A percentile compares a stretch with the other conserved stretches of the same genome.
Conservation (phyloP, 2,329 filamentous ascomycete genomes). For the Aureobasidium namibiae region DNA sequence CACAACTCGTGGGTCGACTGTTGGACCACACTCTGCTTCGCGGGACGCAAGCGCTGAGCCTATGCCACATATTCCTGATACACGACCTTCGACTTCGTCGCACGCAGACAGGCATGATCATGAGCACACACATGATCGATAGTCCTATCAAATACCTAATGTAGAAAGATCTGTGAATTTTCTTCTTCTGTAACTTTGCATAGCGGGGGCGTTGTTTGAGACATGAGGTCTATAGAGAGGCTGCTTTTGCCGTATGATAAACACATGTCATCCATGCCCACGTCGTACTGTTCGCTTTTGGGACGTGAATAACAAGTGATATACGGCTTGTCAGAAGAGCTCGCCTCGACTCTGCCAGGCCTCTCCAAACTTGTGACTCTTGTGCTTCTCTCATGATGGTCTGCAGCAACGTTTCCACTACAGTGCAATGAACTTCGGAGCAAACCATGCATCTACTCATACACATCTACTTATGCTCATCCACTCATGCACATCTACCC, state of each 20-base stretch:
- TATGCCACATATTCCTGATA: background rate
- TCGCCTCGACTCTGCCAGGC: too few relatives aligned
- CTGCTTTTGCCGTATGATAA: background rate
- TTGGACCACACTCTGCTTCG: background rate
- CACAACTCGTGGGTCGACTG: constrained; percentile 42
- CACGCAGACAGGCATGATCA: background rate
- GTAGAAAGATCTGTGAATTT: background rate
- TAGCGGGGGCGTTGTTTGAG: constrained; percentile 1
- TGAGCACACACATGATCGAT: background rate
- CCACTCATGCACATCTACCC: too few relatives aligned
- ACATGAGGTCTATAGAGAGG: background rate
- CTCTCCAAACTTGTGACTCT: background rate
- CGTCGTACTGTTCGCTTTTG: background rate
- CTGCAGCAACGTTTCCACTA: too few relatives aligned
- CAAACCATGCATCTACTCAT: too few relatives aligned
- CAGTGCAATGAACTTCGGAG: too few relatives aligned
- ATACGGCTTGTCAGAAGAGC: too few relatives aligned
- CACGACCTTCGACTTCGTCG: background rate
- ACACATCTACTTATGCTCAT: too few relatives aligned
- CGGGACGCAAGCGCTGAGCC: background rate
- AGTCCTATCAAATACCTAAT: background rate
- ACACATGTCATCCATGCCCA: background rate
- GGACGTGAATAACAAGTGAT: background rate
- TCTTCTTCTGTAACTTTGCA: background rate
- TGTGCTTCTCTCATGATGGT: too few relatives aligned